These are phyloP conservation scores for Cryptomeria japonica DNA, from an alignment of 75 land plant genomes.

Conservation along the genomic window DNA sequence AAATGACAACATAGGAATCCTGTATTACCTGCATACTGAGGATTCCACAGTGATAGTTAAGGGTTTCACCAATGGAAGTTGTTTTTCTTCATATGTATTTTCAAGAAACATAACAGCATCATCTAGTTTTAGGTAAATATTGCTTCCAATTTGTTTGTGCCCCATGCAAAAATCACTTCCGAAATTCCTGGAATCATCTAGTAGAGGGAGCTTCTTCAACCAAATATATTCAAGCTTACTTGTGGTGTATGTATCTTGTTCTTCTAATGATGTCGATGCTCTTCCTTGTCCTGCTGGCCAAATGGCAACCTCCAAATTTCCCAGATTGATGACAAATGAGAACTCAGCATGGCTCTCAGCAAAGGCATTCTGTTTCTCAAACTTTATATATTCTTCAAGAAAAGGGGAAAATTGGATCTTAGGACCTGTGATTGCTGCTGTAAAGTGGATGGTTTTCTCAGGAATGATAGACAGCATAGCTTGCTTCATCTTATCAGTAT, in stretches of 20 bases:
- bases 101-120: neutral
- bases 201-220: constrained; percentile 8
- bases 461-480: constrained; percentile 8
- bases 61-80: constrained; percentile 4
- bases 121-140: constrained; percentile 7
- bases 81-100: neutral
- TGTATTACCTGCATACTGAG: constrained; percentile 3
- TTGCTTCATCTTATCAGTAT: constrained; percentile 3
- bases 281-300: neutral
- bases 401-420: constrained; percentile 2
- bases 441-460: neutral
- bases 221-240: neutral
- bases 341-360: neutral
- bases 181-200: neutral
- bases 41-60: neutral
- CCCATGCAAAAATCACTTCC: neutral
- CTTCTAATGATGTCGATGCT: neutral
- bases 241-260: neutral
- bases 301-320: constrained; percentile 9
- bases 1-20: neutral
- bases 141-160: constrained; percentile 7
- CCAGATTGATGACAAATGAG: constrained; percentile 1
- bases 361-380: neutral
- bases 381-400: neutral
- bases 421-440: constrained; percentile 3